Evolutionary conservation across 164 flowering plant species (phyloP).

Genomic region (Annona cherimola): DNA sequence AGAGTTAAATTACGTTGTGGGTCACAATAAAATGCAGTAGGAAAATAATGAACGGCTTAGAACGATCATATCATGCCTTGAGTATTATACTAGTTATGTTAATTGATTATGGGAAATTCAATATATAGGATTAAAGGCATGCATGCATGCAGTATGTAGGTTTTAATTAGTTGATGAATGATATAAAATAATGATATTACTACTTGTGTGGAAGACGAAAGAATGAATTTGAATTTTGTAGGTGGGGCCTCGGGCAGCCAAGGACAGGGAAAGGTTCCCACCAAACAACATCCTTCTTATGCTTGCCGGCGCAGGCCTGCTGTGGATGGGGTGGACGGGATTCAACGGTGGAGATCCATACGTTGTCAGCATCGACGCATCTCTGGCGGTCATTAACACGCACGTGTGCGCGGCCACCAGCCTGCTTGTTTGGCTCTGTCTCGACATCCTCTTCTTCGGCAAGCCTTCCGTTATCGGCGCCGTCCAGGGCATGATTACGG

Average conservation of each 20-base stretch:
- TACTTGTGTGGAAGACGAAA: no score
- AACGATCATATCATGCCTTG: no score
- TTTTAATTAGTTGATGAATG: no score
- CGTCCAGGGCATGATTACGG: slow-evolving; percentile 34
- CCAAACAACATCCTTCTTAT: slow-evolving; percentile 29
- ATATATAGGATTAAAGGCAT: no score
- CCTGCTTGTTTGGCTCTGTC: slow-evolving; percentile 27
- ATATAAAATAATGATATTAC: no score
- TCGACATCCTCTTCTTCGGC: slow-evolving; percentile 27
- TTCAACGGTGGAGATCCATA: slow-evolving; percentile 33
- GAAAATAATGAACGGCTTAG: no score
- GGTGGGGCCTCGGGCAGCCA: slow-evolving; percentile 29
- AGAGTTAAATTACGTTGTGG: no score
- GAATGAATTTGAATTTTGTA: background rate
- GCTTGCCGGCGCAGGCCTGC: slow-evolving; percentile 28
- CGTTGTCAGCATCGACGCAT: slow-evolving; percentile 21
- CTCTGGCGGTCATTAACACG: slow-evolving; percentile 26
- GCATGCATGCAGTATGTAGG: no score
- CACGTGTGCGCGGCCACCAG: slow-evolving; percentile 29
- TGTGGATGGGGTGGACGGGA: slow-evolving; percentile 35
- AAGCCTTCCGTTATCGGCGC: slow-evolving; percentile 35
- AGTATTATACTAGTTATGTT: no score
- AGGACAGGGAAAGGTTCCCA: slow-evolving; percentile 26
- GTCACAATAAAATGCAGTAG: no score
- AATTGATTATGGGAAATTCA: no score